Conservation (phyloP, 2,329 filamentous ascomycete species). For the Knufia petricola region DNA sequence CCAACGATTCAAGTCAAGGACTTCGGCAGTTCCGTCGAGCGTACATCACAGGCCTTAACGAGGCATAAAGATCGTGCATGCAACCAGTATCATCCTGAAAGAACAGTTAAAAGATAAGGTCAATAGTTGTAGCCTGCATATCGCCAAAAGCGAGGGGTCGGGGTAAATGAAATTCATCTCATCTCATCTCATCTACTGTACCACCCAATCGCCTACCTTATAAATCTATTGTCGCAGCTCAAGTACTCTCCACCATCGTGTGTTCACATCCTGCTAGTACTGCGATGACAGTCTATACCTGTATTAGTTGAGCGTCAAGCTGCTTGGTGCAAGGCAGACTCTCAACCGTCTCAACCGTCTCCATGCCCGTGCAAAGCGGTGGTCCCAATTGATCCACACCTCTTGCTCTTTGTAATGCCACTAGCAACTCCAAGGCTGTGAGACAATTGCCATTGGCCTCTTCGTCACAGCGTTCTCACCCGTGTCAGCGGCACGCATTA, state of each 20-base stretch:
- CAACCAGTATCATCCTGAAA: neutral
- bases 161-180: constrained; percentile 4
- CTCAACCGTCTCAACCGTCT: neutral
- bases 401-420: neutral
- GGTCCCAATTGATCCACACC: neutral
- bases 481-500: neutral
- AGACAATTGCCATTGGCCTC: neutral
- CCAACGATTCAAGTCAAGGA: constrained; percentile 13
- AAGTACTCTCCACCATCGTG: too few species aligned
- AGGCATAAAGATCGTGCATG: constrained; percentile 10
- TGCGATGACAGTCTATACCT: too few species aligned
- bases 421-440: neutral
- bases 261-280: too few species aligned
- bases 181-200: too few species aligned
- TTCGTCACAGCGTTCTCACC: neutral
- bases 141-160: neutral
- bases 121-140: neutral
- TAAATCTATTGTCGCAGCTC: too few species aligned
- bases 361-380: neutral
- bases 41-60: too few species aligned
- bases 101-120: neutral
- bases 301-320: neutral
- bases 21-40: constrained; percentile 7
- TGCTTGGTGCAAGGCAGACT: neutral
- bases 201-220: too few species aligned